Evolutionary conservation across 352 stramenopile species (phyloP).

Genomic region (Lagenidium sp.): DNA sequence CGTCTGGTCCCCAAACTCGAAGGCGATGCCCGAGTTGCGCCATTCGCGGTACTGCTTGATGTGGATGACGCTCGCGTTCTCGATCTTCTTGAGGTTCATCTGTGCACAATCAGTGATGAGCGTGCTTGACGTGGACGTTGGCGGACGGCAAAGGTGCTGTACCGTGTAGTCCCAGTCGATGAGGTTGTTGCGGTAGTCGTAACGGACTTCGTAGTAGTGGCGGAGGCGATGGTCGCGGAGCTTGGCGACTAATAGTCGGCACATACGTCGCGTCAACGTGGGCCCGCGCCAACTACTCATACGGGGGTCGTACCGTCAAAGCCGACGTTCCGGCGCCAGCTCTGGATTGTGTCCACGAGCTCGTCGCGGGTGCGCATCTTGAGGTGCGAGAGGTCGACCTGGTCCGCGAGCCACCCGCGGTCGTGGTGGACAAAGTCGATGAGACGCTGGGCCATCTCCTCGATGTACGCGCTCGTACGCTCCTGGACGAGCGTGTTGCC

Average conservation of each 20-base stretch:
- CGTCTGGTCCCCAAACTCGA: constrained; percentile 91
- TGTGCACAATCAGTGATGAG: constrained; percentile 11
- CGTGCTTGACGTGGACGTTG: no score
- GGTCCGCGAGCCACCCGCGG: constrained; percentile 33
- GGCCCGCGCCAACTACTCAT: no score
- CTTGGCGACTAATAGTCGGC: constrained; percentile 47
- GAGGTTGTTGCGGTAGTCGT: constrained; percentile 89
- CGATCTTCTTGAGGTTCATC: constrained; percentile 79
- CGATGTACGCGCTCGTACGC: constrained; percentile 79
- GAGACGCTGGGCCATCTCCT: constrained; percentile 58
- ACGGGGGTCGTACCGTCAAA: constrained; percentile 75
- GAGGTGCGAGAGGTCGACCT: constrained; percentile 79
- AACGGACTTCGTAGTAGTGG: constrained; percentile 88
- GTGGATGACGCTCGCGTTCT: constrained; percentile 90
- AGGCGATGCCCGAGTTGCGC: constrained; percentile 90
- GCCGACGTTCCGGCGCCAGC: constrained; percentile 54
- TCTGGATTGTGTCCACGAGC: constrained; percentile 79
- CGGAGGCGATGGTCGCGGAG: constrained; percentile 86
- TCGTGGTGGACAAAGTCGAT: constrained; percentile 70
- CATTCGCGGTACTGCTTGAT: constrained; percentile 88
- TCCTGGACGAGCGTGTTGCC: constrained; percentile 88
- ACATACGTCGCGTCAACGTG: no score
- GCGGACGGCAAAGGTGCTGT: constrained; percentile 5
- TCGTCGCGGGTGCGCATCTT: constrained; percentile 88
- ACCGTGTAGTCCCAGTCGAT: constrained; percentile 95